A percentile compares a stretch with the other conserved stretches of the same genome.
Evolutionary conservation across 345 rosid species (phyloP).

Genomic region (Odontarrhena argentea): DNA sequence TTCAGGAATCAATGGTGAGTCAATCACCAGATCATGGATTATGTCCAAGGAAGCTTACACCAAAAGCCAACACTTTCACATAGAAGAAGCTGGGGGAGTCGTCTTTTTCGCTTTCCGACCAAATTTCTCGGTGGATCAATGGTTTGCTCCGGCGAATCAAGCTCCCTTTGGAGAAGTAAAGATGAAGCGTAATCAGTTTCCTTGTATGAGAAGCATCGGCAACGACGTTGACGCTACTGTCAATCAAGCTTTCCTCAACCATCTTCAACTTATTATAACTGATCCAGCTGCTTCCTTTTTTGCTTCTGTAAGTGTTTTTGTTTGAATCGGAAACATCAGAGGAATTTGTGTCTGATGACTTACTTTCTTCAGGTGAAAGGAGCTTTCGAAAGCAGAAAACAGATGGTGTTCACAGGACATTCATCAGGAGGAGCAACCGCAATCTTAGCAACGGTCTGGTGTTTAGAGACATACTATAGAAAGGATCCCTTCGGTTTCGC

Average conservation of each 20-base stretch:
- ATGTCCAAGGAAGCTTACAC: constrained; percentile 47
- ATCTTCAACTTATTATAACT: constrained; percentile 37
- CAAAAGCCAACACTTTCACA: constrained; percentile 29
- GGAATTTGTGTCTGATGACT: constrained; percentile 10
- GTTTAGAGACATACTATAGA: constrained; percentile 45
- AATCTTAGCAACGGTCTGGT: constrained; percentile 66
- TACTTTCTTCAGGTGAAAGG: constrained; percentile 50
- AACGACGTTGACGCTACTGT: constrained; percentile 53
- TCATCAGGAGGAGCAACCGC: constrained; percentile 83
- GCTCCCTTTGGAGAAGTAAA: constrained; percentile 57
- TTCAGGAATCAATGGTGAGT: constrained; percentile 42
- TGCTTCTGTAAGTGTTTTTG: constrained; percentile 18
- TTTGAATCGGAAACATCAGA: not conserved
- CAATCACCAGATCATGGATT: constrained; percentile 47
- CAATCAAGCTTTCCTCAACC: constrained; percentile 58
- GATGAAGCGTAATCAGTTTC: constrained; percentile 48
- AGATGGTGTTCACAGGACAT: constrained; percentile 79
- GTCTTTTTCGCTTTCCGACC: constrained; percentile 58
- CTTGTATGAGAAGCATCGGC: constrained; percentile 63
- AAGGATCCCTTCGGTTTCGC: not conserved
- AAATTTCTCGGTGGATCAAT: constrained; percentile 45
- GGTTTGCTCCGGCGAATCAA: constrained; percentile 37
- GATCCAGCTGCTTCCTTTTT: constrained; percentile 10
- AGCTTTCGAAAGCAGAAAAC: constrained; percentile 43
- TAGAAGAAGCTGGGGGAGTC: constrained; percentile 23